These are phyloP conservation scores for maize (Zea mays) DNA, from an alignment of 176 grass and related monocot species.

Conservation along the genomic window DNA sequence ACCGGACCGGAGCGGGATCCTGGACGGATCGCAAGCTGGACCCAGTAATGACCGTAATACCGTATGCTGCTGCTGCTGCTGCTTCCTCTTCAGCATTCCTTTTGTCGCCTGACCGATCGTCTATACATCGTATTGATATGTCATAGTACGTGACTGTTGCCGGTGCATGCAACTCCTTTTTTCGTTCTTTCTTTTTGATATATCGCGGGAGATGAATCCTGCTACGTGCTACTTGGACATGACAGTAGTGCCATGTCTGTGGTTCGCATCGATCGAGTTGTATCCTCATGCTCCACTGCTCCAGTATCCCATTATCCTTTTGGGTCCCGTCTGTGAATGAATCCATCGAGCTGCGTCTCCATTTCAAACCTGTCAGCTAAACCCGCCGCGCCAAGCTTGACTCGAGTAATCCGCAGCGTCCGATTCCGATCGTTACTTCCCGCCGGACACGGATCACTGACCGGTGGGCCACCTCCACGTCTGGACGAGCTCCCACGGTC, in stretches of 20 bases:
- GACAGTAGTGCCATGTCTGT: neutral
- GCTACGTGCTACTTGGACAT: too few relatives aligned
- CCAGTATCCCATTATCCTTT: too few relatives aligned
- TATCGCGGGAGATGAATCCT: neutral
- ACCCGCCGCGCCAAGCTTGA: slow-evolving; percentile 37
- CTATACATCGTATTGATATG: neutral
- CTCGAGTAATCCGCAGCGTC: neutral
- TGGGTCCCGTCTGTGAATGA: too few relatives aligned
- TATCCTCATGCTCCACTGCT: too few relatives aligned
- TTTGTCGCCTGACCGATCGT: neutral
- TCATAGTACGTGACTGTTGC: neutral
- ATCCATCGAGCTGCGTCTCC: neutral
- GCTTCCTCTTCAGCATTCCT: slow-evolving; percentile 5
- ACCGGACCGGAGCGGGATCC: neutral
- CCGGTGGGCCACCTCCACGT: slow-evolving; percentile 28
- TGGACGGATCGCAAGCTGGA: neutral
- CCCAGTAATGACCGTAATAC: neutral
- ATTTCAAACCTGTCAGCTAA: slow-evolving; percentile 32
- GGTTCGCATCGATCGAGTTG: neutral
- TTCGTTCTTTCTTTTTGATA: neutral
- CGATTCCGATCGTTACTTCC: slow-evolving; percentile 31
- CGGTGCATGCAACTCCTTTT: neutral
- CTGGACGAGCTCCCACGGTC: neutral
- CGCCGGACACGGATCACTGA: slow-evolving; percentile 13
- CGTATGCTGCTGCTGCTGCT: neutral